Base-by-base conservation (phyloP, 768 basidiomycete genomes). In the Dendrothele bispora region DNA sequence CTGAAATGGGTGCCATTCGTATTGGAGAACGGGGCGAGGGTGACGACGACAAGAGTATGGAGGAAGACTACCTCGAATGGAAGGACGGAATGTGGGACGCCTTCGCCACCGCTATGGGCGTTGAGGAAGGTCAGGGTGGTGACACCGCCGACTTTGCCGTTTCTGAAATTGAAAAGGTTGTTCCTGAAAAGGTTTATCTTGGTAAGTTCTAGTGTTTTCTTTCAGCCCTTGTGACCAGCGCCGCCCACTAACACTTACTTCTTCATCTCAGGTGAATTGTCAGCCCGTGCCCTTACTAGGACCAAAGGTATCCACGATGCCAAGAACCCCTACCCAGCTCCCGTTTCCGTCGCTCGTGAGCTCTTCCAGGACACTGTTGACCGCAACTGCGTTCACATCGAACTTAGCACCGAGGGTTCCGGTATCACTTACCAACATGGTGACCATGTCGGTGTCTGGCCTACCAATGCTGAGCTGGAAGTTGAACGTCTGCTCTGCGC, bases 1-100 rank as follows among this genome's bases (percentile, higher is more conserved):
- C 79, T 4, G 82, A 84, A 61, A 84, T 93, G 75, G 95, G 94
- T 24, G 97, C 82, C 18, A 64, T 73, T 45, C 83, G 92, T 43
- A 88, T 98, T 28, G 94, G 94, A 35, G 85, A 87, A 63, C 77
- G 87, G 30, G 95, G 95, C 8, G 95, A 98, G 67, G 95, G 95
- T 54, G 97, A 99, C 61, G 95, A 99, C 61, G 97, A 99, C 69
- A 97, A 97, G 76, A 93, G 89, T 62, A 98, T 99, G 95, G 95
- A 99, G 66, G 95, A 99, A 72, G 95, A 99, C 67, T 99, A 98
- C 65, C 81, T 99, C 11, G 94, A 91, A 59, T 99, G 95, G 95
- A 99, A 98, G 67, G 95, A 99, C 61, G 79, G 77, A 56, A 95
- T 98, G 94, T 98, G 94, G 90, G 85, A 88, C 15, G 83, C 84